These are phyloP conservation scores for Emergomyces pasteurianus DNA, from an alignment of 2,329 filamentous ascomycete genomes.

Conservation along the genomic window DNA sequence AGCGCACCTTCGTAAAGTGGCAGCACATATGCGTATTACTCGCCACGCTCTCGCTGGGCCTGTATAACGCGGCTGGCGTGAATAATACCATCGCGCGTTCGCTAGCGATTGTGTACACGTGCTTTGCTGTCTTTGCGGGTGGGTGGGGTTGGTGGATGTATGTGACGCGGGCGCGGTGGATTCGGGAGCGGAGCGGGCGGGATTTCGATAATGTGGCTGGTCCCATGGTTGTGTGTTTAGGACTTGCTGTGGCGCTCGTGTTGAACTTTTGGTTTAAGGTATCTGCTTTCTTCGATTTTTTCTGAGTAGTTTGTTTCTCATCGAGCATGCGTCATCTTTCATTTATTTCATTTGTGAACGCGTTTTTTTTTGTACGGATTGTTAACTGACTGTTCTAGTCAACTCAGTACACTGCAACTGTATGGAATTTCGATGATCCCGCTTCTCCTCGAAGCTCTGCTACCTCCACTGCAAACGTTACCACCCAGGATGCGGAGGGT, in stretches of 20 bases:
- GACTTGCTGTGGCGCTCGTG: slow-evolving; percentile 64
- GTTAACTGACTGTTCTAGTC: slow-evolving; percentile 9
- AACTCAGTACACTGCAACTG: slow-evolving; percentile 20
- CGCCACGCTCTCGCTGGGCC: slow-evolving; percentile 65
- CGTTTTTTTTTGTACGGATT: not conserved
- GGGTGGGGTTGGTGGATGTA: slow-evolving; percentile 83
- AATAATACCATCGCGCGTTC: slow-evolving; percentile 59
- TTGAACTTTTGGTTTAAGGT: slow-evolving; percentile 80
- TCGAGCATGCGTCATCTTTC: not conserved
- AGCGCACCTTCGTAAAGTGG: slow-evolving; percentile 98
- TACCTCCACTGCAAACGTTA: not conserved
- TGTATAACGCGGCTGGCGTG: slow-evolving; percentile 78
- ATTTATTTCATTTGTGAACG: too few species aligned
- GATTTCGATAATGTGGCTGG: slow-evolving; percentile 87
- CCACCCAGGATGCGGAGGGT: not conserved
- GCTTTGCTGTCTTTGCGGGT: slow-evolving; percentile 70
- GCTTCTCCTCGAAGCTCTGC: not conserved
- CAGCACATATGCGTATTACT: slow-evolving; percentile 87
- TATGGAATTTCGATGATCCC: slow-evolving; percentile 4
- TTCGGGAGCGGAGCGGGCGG: slow-evolving; percentile 71
- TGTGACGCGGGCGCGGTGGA: slow-evolving; percentile 62
- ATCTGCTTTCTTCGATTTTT: slow-evolving; percentile 5
- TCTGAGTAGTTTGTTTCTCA: not conserved
- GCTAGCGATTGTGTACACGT: slow-evolving; percentile 73
- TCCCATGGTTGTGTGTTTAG: slow-evolving; percentile 69